Conservation (phyloP, 2,329 filamentous ascomycete species). For the Neoascochyta sp. region DNA sequence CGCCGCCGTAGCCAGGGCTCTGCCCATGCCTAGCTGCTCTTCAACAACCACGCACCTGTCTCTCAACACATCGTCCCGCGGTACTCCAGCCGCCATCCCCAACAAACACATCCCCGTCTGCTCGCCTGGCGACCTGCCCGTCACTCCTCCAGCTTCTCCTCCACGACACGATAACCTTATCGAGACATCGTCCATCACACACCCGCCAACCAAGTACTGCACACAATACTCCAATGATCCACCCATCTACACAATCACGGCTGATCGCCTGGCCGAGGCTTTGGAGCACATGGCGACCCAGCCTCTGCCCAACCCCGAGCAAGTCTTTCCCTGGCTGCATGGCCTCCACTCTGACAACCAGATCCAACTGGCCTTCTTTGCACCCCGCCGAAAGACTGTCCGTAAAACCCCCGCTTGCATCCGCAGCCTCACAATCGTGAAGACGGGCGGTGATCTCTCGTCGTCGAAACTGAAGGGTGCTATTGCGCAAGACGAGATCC, state of each 20-base stretch:
- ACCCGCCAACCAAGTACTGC: slow-evolving; percentile 65
- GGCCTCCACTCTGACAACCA: slow-evolving; percentile 86
- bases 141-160: slow-evolving; percentile 57
- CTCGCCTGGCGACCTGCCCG: slow-evolving; percentile 66
- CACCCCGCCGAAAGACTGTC: slow-evolving; percentile 67
- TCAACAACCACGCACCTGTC: slow-evolving; percentile 52
- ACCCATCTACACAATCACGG: slow-evolving; percentile 69
- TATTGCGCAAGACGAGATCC: slow-evolving; percentile 74
- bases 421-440: slow-evolving; percentile 79
- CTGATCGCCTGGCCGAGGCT: slow-evolving; percentile 65
- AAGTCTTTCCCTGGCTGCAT: slow-evolving; percentile 95
- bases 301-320: slow-evolving; percentile 76
- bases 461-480: slow-evolving; percentile 80
- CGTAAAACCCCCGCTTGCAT: slow-evolving; percentile 71
- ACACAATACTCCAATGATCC: slow-evolving; percentile 51
- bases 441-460: slow-evolving; percentile 76
- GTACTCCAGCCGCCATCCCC: slow-evolving; percentile 61
- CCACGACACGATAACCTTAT: slow-evolving; percentile 54
- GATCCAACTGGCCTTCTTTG: slow-evolving; percentile 86
- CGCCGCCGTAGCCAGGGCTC: slow-evolving; percentile 41
- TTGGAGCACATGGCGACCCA: slow-evolving; percentile 73
- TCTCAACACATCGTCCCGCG: slow-evolving; percentile 55
- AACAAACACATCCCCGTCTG: slow-evolving; percentile 91
- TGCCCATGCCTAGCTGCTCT: slow-evolving; percentile 35
- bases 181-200: slow-evolving; percentile 65